These are phyloP conservation scores for Diaporthe sp. DNA, from an alignment of 2,329 filamentous ascomycete genomes.

Conservation along the genomic window DNA sequence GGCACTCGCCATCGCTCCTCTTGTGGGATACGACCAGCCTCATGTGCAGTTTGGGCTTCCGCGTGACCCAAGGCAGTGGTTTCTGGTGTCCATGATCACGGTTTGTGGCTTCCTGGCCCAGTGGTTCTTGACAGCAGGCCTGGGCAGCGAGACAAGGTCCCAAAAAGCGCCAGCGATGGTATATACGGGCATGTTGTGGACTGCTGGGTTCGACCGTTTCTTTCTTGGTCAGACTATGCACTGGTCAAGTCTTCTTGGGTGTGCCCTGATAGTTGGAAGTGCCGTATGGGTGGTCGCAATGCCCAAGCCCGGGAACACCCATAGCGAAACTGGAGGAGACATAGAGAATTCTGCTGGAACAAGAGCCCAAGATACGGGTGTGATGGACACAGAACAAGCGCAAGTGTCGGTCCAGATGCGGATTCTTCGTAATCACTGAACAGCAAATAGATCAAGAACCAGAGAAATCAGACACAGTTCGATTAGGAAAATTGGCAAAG, in stretches of 20 bases:
- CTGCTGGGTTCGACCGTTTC: conserved; percentile 59
- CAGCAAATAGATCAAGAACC: background rate
- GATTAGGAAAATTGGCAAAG: too few relatives aligned
- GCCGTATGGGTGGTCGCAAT: conserved; percentile 64
- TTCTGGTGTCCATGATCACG: conserved; percentile 76
- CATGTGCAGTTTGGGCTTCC: conserved; percentile 58
- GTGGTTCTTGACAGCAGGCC: conserved; percentile 83
- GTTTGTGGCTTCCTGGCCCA: conserved; percentile 73
- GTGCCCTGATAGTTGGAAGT: conserved; percentile 66
- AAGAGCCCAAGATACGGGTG: conserved; percentile 51
- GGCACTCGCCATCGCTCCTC: conserved; percentile 49
- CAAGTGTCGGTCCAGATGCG: conserved; percentile 42
- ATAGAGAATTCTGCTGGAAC: conserved; percentile 50
- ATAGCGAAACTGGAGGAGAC: conserved; percentile 51
- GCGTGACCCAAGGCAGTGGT: conserved; percentile 69
- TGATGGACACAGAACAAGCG: conserved; percentile 53
- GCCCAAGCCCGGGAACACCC: conserved; percentile 53
- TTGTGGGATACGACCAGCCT: conserved; percentile 62
- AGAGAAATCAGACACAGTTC: background rate
- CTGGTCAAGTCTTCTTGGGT: conserved; percentile 63
- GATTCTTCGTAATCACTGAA: background rate
- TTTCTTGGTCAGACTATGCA: conserved; percentile 67
- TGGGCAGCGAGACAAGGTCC: conserved; percentile 77
- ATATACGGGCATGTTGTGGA: conserved; percentile 71
- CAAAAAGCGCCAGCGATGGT: conserved; percentile 71